Percentiles rank a stretch among this genome's conserved stretches.
These are phyloP conservation scores for Tuber melanosporum DNA, from an alignment of 495 filamentous ascomycete species.

Conservation along the genomic window DNA sequence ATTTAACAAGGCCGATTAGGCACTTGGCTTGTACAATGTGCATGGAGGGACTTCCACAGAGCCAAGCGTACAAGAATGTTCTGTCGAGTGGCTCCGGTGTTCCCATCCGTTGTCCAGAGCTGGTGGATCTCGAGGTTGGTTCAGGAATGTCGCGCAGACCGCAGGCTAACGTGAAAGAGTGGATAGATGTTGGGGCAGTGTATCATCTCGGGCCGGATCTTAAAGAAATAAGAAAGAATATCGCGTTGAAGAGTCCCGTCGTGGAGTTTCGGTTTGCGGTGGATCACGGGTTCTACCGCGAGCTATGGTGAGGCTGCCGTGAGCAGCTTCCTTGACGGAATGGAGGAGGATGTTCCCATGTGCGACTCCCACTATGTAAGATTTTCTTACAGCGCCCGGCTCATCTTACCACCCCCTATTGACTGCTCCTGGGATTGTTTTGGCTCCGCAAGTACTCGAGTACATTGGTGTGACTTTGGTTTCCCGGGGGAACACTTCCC, in stretches of 20 bases:
- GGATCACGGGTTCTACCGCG: constrained; percentile 65
- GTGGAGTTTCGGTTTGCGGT: constrained; percentile 67
- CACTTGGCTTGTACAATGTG: constrained; percentile 62
- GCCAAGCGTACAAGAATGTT: constrained; percentile 66
- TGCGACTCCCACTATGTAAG: constrained; percentile 68
- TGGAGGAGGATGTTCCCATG: constrained; percentile 57
- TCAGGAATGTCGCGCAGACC: constrained; percentile 61
- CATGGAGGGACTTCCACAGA: constrained; percentile 66
- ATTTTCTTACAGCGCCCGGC: constrained; percentile 51
- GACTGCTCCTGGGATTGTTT: constrained; percentile 11
- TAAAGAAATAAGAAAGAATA: constrained; percentile 61
- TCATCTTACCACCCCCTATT: neutral
- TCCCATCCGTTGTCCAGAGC: constrained; percentile 59
- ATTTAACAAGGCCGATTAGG: constrained; percentile 64
- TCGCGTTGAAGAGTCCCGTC: constrained; percentile 58
- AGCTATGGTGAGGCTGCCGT: constrained; percentile 64
- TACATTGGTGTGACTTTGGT: too few relatives aligned
- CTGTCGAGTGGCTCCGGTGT: constrained; percentile 63
- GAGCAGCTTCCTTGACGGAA: constrained; percentile 60
- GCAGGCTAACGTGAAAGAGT: constrained; percentile 53
- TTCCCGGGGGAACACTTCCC: constrained; percentile 57
- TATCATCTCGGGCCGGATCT: constrained; percentile 59
- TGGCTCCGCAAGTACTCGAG: constrained; percentile 33
- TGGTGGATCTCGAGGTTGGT: constrained; percentile 59
- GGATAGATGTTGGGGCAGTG: constrained; percentile 58